phyloP scores from a whole-genome alignment of 345 rosid species.

The Turnera subulata region DNA sequence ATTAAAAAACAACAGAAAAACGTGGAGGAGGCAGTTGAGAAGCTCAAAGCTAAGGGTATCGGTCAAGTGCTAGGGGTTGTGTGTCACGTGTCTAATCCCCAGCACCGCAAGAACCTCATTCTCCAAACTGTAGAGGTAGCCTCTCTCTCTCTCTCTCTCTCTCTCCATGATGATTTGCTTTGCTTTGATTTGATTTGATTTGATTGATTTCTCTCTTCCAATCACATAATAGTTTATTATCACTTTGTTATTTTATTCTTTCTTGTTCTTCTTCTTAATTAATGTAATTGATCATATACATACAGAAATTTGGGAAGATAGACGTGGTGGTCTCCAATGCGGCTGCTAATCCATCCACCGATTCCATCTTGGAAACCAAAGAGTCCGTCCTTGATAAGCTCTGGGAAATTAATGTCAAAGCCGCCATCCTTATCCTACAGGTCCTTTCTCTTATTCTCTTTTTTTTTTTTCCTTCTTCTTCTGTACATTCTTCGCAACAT shows the following conservation, averaged over 20 bases:
- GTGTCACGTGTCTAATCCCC: conserved; percentile 76
- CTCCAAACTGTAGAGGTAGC: conserved; percentile 64
- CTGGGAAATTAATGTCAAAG: conserved; percentile 87
- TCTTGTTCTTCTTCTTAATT: background rate
- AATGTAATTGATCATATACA: conserved; percentile 10
- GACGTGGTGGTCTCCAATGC: conserved; percentile 79
- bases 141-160: background rate
- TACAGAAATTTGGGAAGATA: conserved; percentile 78
- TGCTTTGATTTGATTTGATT: background rate
- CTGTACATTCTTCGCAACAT: background rate
- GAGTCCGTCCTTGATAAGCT: conserved; percentile 75
- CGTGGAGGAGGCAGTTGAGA: conserved; percentile 74
- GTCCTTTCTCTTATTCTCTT: conserved; percentile 16
- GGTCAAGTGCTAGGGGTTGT: conserved; percentile 64
- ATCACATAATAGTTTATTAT: no score
- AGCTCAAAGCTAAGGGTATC: conserved; percentile 65
- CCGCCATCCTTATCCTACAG: conserved; percentile 63
- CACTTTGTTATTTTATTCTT: background rate
- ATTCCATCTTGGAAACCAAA: conserved; percentile 50
- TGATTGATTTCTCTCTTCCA: no score
- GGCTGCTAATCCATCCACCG: conserved; percentile 73
- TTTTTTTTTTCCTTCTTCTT: no score
- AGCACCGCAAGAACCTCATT: conserved; percentile 71
- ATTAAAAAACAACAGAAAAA: conserved; percentile 66
- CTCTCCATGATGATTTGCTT: background rate